These are phyloP conservation scores for Wickerhamomyces chambardii DNA, from an alignment of 805 yeast genomes.

Conservation along the genomic window DNA sequence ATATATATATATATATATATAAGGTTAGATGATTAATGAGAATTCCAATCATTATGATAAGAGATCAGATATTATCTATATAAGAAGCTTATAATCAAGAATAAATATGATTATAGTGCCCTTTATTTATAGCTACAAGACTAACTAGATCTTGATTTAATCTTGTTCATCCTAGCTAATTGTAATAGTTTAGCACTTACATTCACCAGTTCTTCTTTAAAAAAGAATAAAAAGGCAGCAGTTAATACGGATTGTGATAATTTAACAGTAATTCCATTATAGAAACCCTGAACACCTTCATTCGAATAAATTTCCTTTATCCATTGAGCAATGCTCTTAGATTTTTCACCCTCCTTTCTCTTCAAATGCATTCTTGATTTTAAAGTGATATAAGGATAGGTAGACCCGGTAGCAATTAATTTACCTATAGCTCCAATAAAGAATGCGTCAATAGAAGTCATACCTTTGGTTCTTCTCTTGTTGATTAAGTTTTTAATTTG, in stretches of 20 bases:
- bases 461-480: constrained; percentile 34
- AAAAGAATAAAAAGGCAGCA: constrained; percentile 84
- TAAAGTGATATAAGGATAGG: constrained; percentile 88
- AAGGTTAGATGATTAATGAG: too few species aligned
- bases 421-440: constrained; percentile 86
- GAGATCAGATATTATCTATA: too few species aligned
- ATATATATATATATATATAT: too few species aligned
- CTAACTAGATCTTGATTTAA: too few species aligned
- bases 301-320: constrained; percentile 48
- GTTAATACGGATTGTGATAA: constrained; percentile 77
- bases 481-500: constrained; percentile 65
- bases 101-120: too few species aligned
- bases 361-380: constrained; percentile 82
- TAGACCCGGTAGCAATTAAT: constrained; percentile 76
- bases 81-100: too few species aligned
- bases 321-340: constrained; percentile 34
- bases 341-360: constrained; percentile 22
- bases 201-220: constrained; percentile 75
- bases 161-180: constrained; percentile 12
- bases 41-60: too few species aligned
- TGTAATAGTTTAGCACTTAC: constrained; percentile 48
- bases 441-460: constrained; percentile 72
- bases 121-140: too few species aligned
- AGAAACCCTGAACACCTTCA: constrained; percentile 73
- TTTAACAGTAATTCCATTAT: constrained; percentile 75